Conservation (phyloP, 1,139 yeast species). For the Candida dubliniensis region DNA sequence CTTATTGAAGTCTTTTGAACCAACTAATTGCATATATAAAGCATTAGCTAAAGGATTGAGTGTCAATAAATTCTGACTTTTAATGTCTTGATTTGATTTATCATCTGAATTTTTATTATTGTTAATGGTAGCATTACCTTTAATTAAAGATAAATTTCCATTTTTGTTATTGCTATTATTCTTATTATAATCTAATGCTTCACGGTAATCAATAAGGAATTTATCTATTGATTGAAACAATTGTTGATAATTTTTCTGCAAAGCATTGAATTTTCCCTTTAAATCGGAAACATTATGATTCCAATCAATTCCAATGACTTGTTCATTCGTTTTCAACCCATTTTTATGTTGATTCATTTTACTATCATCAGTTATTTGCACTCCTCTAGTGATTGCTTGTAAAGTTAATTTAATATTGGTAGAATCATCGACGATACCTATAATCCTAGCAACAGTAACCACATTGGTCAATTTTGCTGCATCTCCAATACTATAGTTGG, state of each 20-base stretch:
- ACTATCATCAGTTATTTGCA: constrained; percentile 14
- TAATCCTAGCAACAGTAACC: constrained; percentile 50
- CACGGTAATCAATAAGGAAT: constrained; percentile 44
- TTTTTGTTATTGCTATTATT: constrained; percentile 9
- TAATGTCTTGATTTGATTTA: constrained; percentile 1
- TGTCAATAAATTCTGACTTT: constrained; percentile 40
- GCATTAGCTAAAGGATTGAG: constrained; percentile 65
- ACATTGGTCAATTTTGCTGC: constrained; percentile 19
- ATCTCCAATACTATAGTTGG: constrained; percentile 10
- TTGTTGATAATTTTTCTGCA: constrained; percentile 24
- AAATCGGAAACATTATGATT: constrained; percentile 21
- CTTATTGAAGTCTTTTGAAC: constrained; percentile 45
- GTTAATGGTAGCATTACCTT: neutral
- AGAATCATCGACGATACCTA: constrained; percentile 49
- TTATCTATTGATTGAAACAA: constrained; percentile 43
- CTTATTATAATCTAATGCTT: constrained; percentile 20
- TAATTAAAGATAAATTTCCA: constrained; percentile 12
- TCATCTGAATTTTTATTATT: constrained; percentile 2
- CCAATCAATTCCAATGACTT: constrained; percentile 30
- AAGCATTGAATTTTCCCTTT: constrained; percentile 22
- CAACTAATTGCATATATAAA: constrained; percentile 53
- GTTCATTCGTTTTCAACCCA: constrained; percentile 25
- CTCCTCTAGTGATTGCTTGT: constrained; percentile 55
- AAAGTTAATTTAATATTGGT: constrained; percentile 49
- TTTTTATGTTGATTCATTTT: neutral